Evolutionary conservation across 2,329 filamentous ascomycete genomes (phyloP).

Genomic region (Colletotrichum aenigma): DNA sequence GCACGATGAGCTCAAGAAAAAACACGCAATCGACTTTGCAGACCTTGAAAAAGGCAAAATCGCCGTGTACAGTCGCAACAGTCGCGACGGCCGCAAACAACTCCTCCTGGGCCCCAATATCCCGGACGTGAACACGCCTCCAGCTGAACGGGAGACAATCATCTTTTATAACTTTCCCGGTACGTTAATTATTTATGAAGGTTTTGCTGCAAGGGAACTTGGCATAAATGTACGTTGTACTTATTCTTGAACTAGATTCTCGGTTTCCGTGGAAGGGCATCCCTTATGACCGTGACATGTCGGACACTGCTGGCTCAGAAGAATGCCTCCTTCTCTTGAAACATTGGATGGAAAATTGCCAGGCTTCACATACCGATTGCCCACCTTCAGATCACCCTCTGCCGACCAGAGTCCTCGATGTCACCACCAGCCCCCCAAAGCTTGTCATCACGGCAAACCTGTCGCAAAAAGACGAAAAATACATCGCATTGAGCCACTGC

Average conservation of each 20-base stretch:
- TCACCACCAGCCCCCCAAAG: background rate
- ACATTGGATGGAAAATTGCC: background rate
- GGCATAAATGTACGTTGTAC: accelerated
- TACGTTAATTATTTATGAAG: accelerated
- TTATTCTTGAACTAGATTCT: background rate
- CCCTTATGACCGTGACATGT: background rate
- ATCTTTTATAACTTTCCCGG: background rate
- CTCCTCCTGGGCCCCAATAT: background rate
- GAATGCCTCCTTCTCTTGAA: background rate
- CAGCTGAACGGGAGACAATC: background rate
- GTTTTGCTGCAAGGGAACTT: background rate
- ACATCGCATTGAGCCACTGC: background rate
- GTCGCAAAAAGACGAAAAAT: background rate
- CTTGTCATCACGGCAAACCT: background rate
- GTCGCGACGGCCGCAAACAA: background rate
- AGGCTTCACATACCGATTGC: background rate
- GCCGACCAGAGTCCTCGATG: background rate
- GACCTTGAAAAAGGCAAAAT: background rate
- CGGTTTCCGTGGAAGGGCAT: background rate
- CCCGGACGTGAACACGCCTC: background rate
- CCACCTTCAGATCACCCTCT: background rate
- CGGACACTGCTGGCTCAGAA: background rate
- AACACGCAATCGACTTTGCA: background rate
- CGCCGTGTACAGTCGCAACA: background rate
- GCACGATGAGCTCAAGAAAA: background rate